phyloP scores from a whole-genome alignment of 768 basidiomycete genomes.

The Stropharia rugosoannulata region DNA sequence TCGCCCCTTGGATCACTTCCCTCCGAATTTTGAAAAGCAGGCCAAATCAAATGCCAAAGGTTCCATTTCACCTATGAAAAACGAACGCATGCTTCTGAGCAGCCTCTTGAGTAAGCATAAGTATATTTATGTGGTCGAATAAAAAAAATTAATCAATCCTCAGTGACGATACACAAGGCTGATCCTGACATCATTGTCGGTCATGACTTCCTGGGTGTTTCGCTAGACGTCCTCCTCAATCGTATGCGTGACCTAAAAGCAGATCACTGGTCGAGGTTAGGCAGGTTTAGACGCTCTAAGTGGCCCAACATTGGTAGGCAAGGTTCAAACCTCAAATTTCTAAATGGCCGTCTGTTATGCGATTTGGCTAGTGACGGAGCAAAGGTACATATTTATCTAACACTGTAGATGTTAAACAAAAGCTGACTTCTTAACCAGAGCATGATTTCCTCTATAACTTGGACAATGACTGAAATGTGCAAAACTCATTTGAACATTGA shows the following conservation, averaged over 20 bases:
- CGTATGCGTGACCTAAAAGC: conserved; percentile 89
- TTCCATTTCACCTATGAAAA: conserved; percentile 68
- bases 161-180: conserved; percentile 75
- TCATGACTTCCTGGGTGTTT: conserved; percentile 90
- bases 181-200: conserved; percentile 96
- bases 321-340: conserved; percentile 79
- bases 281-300: conserved; percentile 81
- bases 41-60: conserved; percentile 67
- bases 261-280: conserved; percentile 93
- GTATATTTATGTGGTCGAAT: background rate
- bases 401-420: background rate
- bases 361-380: conserved; percentile 95
- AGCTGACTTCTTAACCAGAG: conserved; percentile 45
- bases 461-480: conserved; percentile 98
- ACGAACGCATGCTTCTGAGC: conserved; percentile 85
- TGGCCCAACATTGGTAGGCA: conserved; percentile 83
- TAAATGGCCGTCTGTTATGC: conserved; percentile 85
- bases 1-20: conserved; percentile 86
- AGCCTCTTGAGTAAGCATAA: conserved; percentile 63
- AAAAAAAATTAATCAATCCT: conserved; percentile 4
- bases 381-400: conserved; percentile 49
- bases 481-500: conserved; percentile 81
- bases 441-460: conserved; percentile 97
- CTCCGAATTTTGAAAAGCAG: conserved; percentile 74
- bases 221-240: conserved; percentile 86